These are phyloP conservation scores for Vinca minor DNA, from an alignment of 257 asterid genomes.

Conservation along the genomic window DNA sequence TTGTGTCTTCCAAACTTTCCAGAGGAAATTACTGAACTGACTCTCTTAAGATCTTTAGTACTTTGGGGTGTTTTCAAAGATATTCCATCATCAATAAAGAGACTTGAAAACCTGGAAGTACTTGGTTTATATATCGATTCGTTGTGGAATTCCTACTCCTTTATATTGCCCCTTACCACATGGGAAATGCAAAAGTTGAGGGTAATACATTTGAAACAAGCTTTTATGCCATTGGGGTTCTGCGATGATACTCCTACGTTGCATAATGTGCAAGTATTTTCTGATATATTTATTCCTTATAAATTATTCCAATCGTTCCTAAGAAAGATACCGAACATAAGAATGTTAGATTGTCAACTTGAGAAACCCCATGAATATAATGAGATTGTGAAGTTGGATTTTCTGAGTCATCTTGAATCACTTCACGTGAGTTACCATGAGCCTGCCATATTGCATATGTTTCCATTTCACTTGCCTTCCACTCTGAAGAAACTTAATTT, in stretches of 20 bases:
- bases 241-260: no score
- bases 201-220: not conserved
- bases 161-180: not conserved
- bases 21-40: no score
- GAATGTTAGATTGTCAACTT: not conserved
- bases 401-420: no score
- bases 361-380: not conserved
- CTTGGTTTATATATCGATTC: not conserved
- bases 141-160: no score
- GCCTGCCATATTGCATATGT: no score
- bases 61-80: not conserved
- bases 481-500: no score
- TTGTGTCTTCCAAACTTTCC: constrained; percentile 29
- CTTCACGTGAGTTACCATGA: no score
- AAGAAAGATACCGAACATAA: no score
- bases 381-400: no score
- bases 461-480: no score
- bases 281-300: not conserved
- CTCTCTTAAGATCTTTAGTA: not conserved
- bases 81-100: not conserved
- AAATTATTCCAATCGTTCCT: not conserved
- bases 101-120: not conserved
- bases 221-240: not conserved
- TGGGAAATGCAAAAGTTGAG: not conserved
- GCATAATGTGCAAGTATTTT: no score